Evolutionary conservation across 2,329 filamentous ascomycete genomes (phyloP), one percentile per base, ranked within the genome.

Genomic region (Epicoccum nigrum): DNA sequence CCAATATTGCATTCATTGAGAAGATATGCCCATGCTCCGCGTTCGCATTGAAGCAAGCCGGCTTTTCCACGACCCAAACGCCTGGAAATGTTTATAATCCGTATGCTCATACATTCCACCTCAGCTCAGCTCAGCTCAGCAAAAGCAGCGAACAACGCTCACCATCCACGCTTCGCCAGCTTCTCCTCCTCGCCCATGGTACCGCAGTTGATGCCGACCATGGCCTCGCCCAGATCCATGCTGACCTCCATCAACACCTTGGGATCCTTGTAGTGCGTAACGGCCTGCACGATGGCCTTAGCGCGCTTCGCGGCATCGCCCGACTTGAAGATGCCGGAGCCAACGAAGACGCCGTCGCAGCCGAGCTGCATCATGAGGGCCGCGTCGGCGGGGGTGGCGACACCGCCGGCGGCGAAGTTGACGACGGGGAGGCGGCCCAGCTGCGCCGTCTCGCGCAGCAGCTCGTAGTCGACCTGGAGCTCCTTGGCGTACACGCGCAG

Each of bases 321-420:
- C 4, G 86, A 90, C 85, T 97, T 97, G 85, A 99, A 99, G 75
- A 97, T 97, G 21, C 94, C 94, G 51, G 86, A 92, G 21, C 94
- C 94, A 28, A 99, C 94, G 71, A 99, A 99, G 28, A 99, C 94
- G 51, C 94, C 94, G 70, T 99, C 94, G 71, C 94, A 97, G 54
- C 94, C 94, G 59, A 99, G 81, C 81, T 97, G 93, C 94, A 99
- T 99, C 93, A 99, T 90, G 78, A 99, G 81, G 2, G 94, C 94
- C 0, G 94, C 94, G 76, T 99, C 94, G 0, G 94, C 94, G 0
- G 94, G 94, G 1, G 94, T 99, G n/a, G 94, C 94, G n/a, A 99
- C 89, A 51, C 94, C 94, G n/a, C 94, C 94, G 3, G 94, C 94
- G 0, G 94, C 94, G 65, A 99, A 97, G 81, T 97, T 97, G 59